These are phyloP conservation scores for Chaetoceros tenuissimus DNA, from an alignment of 108 stramenopile species.

Conservation along the genomic window DNA sequence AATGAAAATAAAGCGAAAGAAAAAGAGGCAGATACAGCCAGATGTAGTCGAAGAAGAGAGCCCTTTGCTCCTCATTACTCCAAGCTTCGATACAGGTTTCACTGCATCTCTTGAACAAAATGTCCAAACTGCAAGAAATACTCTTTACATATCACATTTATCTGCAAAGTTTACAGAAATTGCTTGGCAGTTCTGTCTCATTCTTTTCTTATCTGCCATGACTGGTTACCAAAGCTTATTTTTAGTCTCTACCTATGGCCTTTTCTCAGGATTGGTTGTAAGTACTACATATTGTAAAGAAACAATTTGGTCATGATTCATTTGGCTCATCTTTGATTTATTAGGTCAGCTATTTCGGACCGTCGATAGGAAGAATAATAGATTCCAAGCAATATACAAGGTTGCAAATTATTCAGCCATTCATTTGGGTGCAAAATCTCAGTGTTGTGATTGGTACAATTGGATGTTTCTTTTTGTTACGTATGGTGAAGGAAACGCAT, in stretches of 20 bases:
- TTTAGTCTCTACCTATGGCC: conserved; percentile 46
- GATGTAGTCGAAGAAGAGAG: background rate
- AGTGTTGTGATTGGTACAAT: conserved; percentile 32
- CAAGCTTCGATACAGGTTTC: background rate
- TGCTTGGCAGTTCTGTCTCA: conserved; percentile 53
- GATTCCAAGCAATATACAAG: conserved; percentile 27
- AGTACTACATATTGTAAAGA: too few relatives aligned
- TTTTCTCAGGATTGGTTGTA: conserved; percentile 17
- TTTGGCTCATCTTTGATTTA: too few relatives aligned
- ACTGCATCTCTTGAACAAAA: background rate
- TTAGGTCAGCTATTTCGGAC: conserved; percentile 28
- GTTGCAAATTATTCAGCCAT: conserved; percentile 27
- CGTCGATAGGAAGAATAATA: conserved; percentile 22
- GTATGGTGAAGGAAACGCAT: background rate
- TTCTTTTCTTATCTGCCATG: conserved; percentile 49
- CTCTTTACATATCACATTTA: conserved; percentile 42
- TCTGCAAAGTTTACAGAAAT: conserved; percentile 47
- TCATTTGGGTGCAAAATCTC: conserved; percentile 34
- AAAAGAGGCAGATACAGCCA: background rate
- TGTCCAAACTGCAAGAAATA: background rate
- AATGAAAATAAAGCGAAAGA: background rate
- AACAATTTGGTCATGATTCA: too few relatives aligned
- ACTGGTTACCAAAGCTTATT: conserved; percentile 36
- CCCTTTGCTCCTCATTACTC: background rate
- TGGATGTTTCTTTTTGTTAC: conserved; percentile 25